Conservation (phyloP, 108 stramenopile genomes). For the Conticribra guillardii region DNA sequence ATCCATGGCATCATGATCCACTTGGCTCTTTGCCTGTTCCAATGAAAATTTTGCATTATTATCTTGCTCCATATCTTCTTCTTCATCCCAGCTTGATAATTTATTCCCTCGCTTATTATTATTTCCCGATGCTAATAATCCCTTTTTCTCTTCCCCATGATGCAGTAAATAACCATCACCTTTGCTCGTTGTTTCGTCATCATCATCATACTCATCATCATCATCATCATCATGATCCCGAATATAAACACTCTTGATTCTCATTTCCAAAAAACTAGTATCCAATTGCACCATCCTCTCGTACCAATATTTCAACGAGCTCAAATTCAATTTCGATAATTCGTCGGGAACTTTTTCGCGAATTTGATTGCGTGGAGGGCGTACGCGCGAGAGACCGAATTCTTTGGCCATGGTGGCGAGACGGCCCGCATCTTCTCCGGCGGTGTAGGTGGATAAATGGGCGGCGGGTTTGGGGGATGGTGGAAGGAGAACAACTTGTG, state of each 20-base stretch:
- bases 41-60: neutral
- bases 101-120: no score
- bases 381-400: constrained; percentile 53
- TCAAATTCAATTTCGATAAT: constrained; percentile 18
- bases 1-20: constrained; percentile 9
- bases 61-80: neutral
- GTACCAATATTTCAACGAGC: constrained; percentile 10
- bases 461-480: no score
- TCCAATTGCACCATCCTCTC: neutral
- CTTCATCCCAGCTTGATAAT: no score
- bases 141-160: no score
- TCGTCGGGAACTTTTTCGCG: constrained; percentile 25
- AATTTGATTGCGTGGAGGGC: constrained; percentile 45
- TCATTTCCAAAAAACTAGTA: neutral
- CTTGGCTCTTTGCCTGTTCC: neutral
- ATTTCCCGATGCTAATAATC: no score
- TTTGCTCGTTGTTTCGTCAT: neutral
- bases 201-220: neutral
- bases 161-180: no score
- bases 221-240: neutral
- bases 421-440: constrained; percentile 65
- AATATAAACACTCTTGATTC: neutral
- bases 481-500: no score
- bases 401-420: constrained; percentile 59
- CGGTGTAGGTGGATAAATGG: constrained; percentile 73